Percentiles rank a stretch among this genome's conserved stretches.
These are phyloP conservation scores for Pseudogymnoascus sp. DNA, from an alignment of 2,329 filamentous ascomycete genomes.

Conservation along the genomic window DNA sequence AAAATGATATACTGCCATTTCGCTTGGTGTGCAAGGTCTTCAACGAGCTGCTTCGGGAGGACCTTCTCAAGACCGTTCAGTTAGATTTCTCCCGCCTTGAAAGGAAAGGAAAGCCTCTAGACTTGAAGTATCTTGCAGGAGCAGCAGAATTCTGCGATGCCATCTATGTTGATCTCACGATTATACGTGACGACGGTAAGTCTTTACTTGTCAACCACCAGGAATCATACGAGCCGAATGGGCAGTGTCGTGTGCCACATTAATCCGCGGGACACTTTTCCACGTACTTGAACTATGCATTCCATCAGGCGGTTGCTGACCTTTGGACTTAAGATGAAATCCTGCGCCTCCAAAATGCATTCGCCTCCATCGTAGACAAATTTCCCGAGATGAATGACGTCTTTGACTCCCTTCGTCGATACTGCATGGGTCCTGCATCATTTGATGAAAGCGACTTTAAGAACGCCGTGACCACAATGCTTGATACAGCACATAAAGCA, in stretches of 20 bases:
- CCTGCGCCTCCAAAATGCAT: conserved; percentile 39
- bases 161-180: conserved; percentile 46
- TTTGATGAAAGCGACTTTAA: conserved; percentile 45
- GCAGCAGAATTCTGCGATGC: conserved; percentile 42
- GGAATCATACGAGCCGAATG: not conserved
- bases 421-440: conserved; percentile 41
- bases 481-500: conserved; percentile 39
- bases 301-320: not conserved
- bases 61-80: conserved; percentile 40
- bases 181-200: conserved; percentile 45
- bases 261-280: not conserved
- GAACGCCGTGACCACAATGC: conserved; percentile 34
- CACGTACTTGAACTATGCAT: not conserved
- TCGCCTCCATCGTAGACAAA: conserved; percentile 31
- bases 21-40: conserved; percentile 45
- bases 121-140: conserved; percentile 37
- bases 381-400: conserved; percentile 40
- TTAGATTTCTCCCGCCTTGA: conserved; percentile 45
- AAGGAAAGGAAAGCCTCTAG: conserved; percentile 26
- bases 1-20: conserved; percentile 39
- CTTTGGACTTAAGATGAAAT: conserved; percentile 37
- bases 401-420: conserved; percentile 37
- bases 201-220: not conserved
- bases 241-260: not conserved
- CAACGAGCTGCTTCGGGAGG: conserved; percentile 39